Base-by-base conservation (phyloP, 805 yeast genomes). In the Wickerhamomyces queroliae region DNA sequence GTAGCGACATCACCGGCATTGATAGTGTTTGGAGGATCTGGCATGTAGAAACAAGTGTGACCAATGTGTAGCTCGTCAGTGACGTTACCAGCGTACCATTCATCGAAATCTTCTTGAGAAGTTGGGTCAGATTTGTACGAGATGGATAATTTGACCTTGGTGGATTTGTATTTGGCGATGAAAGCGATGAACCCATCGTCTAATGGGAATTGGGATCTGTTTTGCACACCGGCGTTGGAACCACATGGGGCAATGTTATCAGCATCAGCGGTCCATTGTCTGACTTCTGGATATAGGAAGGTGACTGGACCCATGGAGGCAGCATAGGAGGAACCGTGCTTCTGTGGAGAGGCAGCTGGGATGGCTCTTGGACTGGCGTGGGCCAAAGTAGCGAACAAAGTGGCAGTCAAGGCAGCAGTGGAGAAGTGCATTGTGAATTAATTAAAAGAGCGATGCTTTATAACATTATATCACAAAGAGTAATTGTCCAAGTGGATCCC, bases 241-340 rank as follows among this genome's bases (percentile, higher is more conserved):
- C 75, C 75, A 55, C 75, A 69, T 44, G 75, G 75, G 10, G 72
- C 70, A 25, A 59, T 54, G 46, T 65, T 64, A 48, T 69, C 74
- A 18, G 60, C 59, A 35, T 65, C 72, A 35, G 61, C 72, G 19
- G 66, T 55, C 75, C 75, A 69, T 44, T 61, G 67, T 58, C 75
- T 64, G 40, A 59, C 67, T 5, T 49, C 44, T 42, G 75, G 75
- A 55, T 62, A 69, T 41, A 69, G 33, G 44, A 55, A 52, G 15
- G 55, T 52, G n/a, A 53, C 46, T 35, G 59, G 59, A 36, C 59
- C 59, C 56, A 55, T 55, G 21, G 36, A 36, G 40, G 39, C 43
- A n/a, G 51, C 40, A 23, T 31, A 48, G 2, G 58, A 47, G 13
- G 59, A 47, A 41, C 59, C 59, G 33, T 55, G 59, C 40, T 52